phyloP scores from a whole-genome alignment of 257 asterid genomes.

The Primulina tabacum region DNA sequence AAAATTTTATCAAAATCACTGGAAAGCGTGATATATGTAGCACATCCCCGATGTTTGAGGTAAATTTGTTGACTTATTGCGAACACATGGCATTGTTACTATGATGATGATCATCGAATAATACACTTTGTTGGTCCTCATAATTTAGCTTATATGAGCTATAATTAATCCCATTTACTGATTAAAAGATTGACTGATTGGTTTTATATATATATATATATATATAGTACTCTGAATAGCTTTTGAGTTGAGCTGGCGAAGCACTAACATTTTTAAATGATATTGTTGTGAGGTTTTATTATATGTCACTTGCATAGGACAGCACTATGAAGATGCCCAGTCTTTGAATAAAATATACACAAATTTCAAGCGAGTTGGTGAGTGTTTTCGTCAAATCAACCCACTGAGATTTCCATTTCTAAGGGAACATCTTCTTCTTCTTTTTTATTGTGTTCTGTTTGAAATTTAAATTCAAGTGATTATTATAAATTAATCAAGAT shows the following conservation, averaged over 20 bases:
- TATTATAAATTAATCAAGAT: too few relatives aligned
- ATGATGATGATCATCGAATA: conserved; percentile 7
- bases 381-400: conserved; percentile 19
- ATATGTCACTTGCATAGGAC: conserved; percentile 2
- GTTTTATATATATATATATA: background rate
- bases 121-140: conserved; percentile 25
- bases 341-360: conserved; percentile 15
- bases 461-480: background rate
- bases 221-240: background rate
- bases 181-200: conserved; percentile 26
- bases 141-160: conserved; percentile 12
- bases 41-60: conserved; percentile 18
- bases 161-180: conserved; percentile 17
- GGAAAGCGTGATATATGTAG: background rate
- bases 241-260: conserved; percentile 36
- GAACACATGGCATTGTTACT: conserved; percentile 23
- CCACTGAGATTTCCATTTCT: conserved; percentile 27
- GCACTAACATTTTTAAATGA: conserved; percentile 29
- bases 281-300: background rate
- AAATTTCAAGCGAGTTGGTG: conserved; percentile 15
- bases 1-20: background rate
- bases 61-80: conserved; percentile 22
- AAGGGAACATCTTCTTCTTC: background rate
- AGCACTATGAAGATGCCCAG: conserved; percentile 3
- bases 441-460: too few relatives aligned